These are phyloP conservation scores for Pyrenopolyporus hunteri DNA, from an alignment of 495 filamentous ascomycete genomes.

Conservation along the genomic window DNA sequence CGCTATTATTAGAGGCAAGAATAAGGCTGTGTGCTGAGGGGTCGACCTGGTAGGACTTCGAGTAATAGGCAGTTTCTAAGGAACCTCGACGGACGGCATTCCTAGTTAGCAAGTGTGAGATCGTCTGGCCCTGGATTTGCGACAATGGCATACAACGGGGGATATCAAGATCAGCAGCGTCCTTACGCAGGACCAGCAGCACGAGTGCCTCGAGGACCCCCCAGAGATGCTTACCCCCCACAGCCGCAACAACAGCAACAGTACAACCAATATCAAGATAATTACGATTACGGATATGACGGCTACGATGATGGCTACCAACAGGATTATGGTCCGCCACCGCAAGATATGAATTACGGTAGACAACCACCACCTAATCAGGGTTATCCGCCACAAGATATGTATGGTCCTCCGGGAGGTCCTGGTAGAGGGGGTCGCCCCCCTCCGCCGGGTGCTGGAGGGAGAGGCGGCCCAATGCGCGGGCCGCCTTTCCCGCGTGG, in stretches of 20 bases:
- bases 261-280: constrained; percentile 57
- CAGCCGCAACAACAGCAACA: constrained; percentile 59
- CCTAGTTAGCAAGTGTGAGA: not conserved
- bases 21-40: constrained; percentile 14
- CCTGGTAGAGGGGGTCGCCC: constrained; percentile 49
- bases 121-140: not conserved
- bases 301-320: constrained; percentile 55
- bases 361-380: constrained; percentile 55
- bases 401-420: constrained; percentile 50
- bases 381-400: constrained; percentile 57
- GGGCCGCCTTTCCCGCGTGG: constrained; percentile 43
- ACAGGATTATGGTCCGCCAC: constrained; percentile 46
- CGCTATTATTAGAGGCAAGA: not conserved
- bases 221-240: constrained; percentile 46
- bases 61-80: not conserved
- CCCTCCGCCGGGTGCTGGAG: constrained; percentile 45
- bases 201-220: constrained; percentile 40
- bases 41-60: not conserved
- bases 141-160: constrained; percentile 54
- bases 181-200: constrained; percentile 57
- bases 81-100: not conserved
- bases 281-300: constrained; percentile 60
- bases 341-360: constrained; percentile 55
- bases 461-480: constrained; percentile 54
- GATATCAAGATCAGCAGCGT: constrained; percentile 54